phyloP scores from a whole-genome alignment of 441 rosid species.

The Brassica balearica region DNA sequence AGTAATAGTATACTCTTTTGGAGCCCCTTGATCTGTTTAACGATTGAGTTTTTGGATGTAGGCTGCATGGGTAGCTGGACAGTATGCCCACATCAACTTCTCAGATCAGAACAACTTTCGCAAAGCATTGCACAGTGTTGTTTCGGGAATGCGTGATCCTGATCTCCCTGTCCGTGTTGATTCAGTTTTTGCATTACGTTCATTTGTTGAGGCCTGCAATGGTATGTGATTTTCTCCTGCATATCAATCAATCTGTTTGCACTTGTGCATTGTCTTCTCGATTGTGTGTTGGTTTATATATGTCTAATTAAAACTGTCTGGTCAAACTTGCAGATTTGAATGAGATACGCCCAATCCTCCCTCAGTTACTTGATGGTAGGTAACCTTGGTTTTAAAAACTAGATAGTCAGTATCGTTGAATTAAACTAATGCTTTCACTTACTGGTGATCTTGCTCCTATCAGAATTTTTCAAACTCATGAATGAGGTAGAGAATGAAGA shows the following conservation, averaged over 20 bases:
- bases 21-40: slow-evolving; percentile 23
- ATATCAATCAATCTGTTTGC: slow-evolving; percentile 18
- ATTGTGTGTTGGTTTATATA: slow-evolving; percentile 19
- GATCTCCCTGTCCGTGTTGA: slow-evolving; percentile 99
- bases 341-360: slow-evolving; percentile 98
- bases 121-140: slow-evolving; percentile 87
- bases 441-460: slow-evolving; percentile 32
- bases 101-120: slow-evolving; percentile 85
- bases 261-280: slow-evolving; percentile 3
- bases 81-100: slow-evolving; percentile 85
- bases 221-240: slow-evolving; percentile 51
- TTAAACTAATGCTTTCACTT: slow-evolving; percentile 19
- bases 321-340: slow-evolving; percentile 69
- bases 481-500: slow-evolving; percentile 99
- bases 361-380: slow-evolving; percentile 94
- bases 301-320: slow-evolving; percentile 4
- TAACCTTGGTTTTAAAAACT: slow-evolving; percentile 26
- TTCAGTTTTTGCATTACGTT: slow-evolving; percentile 95
- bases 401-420: slow-evolving; percentile 6
- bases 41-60: slow-evolving; percentile 32
- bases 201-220: slow-evolving; percentile 96
- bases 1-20: neutral
- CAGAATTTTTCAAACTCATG: slow-evolving; percentile 99
- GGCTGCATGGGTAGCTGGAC: slow-evolving; percentile 99
- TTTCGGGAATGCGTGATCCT: slow-evolving; percentile 90